Base-by-base conservation (phyloP, 495 filamentous ascomycete species). In the Neurospora terricola region DNA sequence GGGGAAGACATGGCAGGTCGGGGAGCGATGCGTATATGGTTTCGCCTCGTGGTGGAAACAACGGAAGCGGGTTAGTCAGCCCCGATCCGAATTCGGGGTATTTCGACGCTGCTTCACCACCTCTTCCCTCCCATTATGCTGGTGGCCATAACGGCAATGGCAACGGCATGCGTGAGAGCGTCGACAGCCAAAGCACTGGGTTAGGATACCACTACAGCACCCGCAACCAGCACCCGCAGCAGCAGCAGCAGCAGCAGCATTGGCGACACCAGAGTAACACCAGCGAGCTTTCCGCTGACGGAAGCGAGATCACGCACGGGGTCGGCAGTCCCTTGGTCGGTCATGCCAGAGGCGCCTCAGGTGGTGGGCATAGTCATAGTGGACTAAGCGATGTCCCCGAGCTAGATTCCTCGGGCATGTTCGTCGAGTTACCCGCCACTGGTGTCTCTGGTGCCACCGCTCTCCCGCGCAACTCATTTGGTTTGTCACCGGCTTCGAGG, bases 201-300 rank as follows among this genome's bases (percentile, higher is more conserved):
- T 66, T 74, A 18, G 71, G 38, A 70, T 38, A 59, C 7, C 48
- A 72, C 4, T 76, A 76, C 69, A 71, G 43, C 6, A 76, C 75
- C 68, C 54, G 54, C 1, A 66, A 66, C 54, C 54, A 30, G 5
- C 6, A 76, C 75, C 68, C 54, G 54, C 1, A 66, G 34, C 54
- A n/a, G n/a, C 54, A 30, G 5, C n/a, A n/a, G n/a, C n/a, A n/a
- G n/a, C n/a, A n/a, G n/a, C 45, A 54, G 7, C 83, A 85, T 72
- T 74, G 72, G 62, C 81, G 83, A 0, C 77, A 83, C 8, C 75
- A 75, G 5, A 84, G 82, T 75, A 81, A 83, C 72, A 75, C 79
- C 9, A 85, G 81, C 74, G 82, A 84, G 54, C 75, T 84, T 0
- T 81, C 80, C 1, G 80, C 75, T 21, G 79, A 80, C 42, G 80